phyloP scores from a whole-genome alignment of 441 rosid species.

The Flueggea neowawraea region DNA sequence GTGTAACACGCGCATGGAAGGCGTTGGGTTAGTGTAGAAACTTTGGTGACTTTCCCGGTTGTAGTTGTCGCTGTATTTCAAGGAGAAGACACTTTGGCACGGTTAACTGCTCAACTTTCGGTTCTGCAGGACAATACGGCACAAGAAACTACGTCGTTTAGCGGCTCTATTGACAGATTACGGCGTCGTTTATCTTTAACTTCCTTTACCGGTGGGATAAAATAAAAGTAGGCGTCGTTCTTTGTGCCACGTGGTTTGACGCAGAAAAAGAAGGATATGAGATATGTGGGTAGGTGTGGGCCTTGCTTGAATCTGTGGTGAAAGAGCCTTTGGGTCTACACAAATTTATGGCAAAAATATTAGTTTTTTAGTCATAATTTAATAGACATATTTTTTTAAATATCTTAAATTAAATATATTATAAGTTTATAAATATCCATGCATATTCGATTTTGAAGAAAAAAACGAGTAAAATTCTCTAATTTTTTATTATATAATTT shows the following conservation, averaged over 20 bases:
- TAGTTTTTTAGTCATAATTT: no score
- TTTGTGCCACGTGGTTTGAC: slow-evolving; percentile 27
- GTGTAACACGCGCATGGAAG: slow-evolving; percentile 17
- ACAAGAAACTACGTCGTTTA: slow-evolving; percentile 9
- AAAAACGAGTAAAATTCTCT: no score
- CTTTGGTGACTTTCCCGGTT: neutral
- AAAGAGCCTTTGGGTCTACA: neutral
- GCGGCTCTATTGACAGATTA: neutral
- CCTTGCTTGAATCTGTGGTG: slow-evolving; percentile 1
- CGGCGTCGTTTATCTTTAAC: neutral
- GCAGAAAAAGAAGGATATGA: neutral
- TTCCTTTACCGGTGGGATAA: neutral
- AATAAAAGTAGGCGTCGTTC: no score
- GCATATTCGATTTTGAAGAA: no score
- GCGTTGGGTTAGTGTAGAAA: neutral
- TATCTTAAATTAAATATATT: no score
- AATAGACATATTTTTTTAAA: no score
- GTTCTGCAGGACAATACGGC: no score
- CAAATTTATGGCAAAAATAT: no score
- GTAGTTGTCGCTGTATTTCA: slow-evolving; percentile 29
- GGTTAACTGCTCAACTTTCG: neutral
- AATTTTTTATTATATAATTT: no score
- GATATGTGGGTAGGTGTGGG: slow-evolving; percentile 6
- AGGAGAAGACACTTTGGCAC: slow-evolving; percentile 13
- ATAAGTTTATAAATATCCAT: no score